Base-by-base conservation (phyloP, 2,329 filamentous ascomycete genomes). In the Dryadomyces sulphureus region DNA sequence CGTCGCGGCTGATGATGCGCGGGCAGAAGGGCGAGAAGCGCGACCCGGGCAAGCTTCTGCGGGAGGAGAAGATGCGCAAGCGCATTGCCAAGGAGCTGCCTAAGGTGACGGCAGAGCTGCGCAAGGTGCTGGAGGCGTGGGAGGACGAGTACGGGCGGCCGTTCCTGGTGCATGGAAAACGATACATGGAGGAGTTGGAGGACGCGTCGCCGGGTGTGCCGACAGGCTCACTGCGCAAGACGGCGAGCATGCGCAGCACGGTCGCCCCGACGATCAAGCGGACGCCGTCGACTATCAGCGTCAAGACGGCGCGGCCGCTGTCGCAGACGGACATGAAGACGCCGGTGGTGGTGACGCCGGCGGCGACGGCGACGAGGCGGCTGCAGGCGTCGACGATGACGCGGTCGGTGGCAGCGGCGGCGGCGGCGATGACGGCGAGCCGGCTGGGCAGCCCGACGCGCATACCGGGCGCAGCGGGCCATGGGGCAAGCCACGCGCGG, bases 11-110 rank as follows among this genome's bases (percentile, higher is more conserved):
- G 25, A 88, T 96, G 81, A 77, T 80, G 56, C 87, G 90, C 50
- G 89, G 89, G 2, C 81, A 87, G 54, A 94, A 94, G 66, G 90
- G 90, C 46, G 90, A 96, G 66, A 86, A 81, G 63, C 84, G 93
- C 52, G 92, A 98, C 59, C 92, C 92, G 3, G 90, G 88, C 43
- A 92, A 94, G 65, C 72, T 98, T 16, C 70, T 98, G 45, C 77
- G 92, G 25, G 92, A 98, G 60, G 92, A 98, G 66, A 98, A 96
- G 73, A 94, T 94, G 86, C 80, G 92, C 49, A 98, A 98, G 75
- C 77, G 89, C 48, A 95, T 98, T 51, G 76, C 89, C 22, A 98
- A 96, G 63, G 92, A 98, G 59, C 69, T 98, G 25, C 92, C 92
- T 47, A 96, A 94, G 67, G 73, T 98, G 38, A 81, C 90, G 48